Base-by-base conservation (phyloP, 1,284 basidiomycete species). In the Pholiota adiposa region DNA sequence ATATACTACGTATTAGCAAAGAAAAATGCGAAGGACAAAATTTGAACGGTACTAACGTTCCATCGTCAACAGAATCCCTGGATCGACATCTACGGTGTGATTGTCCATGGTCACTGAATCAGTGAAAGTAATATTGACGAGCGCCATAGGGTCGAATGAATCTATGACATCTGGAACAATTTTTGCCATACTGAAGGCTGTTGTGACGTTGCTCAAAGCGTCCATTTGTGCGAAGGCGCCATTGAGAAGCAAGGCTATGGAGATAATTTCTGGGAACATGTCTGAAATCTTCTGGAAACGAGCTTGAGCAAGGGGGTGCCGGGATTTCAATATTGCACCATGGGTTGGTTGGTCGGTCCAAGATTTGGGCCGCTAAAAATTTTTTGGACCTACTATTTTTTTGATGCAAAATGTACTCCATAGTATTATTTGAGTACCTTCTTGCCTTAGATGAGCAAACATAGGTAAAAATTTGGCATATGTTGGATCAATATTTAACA, bases 101-200 rank as follows among this genome's bases (percentile, higher is more conserved):
- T n/a, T n/a, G 53, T 70, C 62, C 43, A 66, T 67, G 4, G 74
- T 70, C 6, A 70, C 59, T 33, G 75, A 69, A 56, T 74, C 74
- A 21, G 72, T 69, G 65, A 80, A 82, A 14, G 72, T 70, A 8
- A 79, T 68, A 50, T 75, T 73, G 25, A 77, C 56, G 11, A 76
- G 60, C 33, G 71, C 74, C 4, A 66, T 68, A 14, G 79, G 78
- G 34, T 64, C 66, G 66, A 82, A 82, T 14, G 73, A 70, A 38
- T 74, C 65, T 21, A 82, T 58, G 34, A 83, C 74, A 62, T 78
- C 73, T 1, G 79, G 80, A 25, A 82, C 79, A 31, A 83, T 74
- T 34, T 72, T 69, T 2, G 77, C 74, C n/a, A 71, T 57, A 7
- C 63, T 69, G 68, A 82, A 80, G 8, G 77, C 78, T 54, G 72